A percentile compares a stretch with the other conserved stretches of the same genome.
Evolutionary conservation across 2,329 filamentous ascomycete genomes (phyloP).

Genomic region (Chrysoporthe austroafricana): DNA sequence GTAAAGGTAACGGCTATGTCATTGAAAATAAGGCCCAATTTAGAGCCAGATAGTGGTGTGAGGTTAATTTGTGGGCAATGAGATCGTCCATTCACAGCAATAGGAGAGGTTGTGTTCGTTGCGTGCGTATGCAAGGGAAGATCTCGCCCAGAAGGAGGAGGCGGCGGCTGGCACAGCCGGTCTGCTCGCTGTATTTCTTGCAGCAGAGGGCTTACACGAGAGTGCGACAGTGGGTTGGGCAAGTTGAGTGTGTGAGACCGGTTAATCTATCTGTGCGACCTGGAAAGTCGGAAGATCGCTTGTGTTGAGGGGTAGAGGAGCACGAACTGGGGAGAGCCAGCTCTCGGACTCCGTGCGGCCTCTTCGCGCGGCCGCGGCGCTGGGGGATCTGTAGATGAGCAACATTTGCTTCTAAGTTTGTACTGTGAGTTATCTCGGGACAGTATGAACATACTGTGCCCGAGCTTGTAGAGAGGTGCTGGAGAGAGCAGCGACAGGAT

Average conservation of each 20-base stretch:
- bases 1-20: not conserved
- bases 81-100: not conserved
- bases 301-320: not conserved
- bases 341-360: slow-evolving; percentile 3
- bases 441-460: slow-evolving; percentile 19
- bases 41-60: not conserved
- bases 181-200: not conserved
- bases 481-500: not conserved
- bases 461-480: not conserved
- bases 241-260: slow-evolving; percentile 25
- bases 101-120: not conserved
- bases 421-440: slow-evolving; percentile 2
- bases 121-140: slow-evolving; percentile 23
- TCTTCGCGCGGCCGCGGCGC: not conserved
- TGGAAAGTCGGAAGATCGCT: slow-evolving; percentile 18
- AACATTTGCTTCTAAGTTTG: not conserved
- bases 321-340: not conserved
- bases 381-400: not conserved
- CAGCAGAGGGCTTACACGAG: slow-evolving; percentile 13
- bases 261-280: slow-evolving; percentile 25
- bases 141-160: slow-evolving; percentile 9
- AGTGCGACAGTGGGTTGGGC: slow-evolving; percentile 25
- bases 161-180: not conserved
- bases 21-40: not conserved
- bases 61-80: not conserved